Percentiles rank a stretch among this genome's conserved stretches.
These are phyloP conservation scores for Arctium minus DNA, from an alignment of 129 eudicot genomes.

Conservation along the genomic window DNA sequence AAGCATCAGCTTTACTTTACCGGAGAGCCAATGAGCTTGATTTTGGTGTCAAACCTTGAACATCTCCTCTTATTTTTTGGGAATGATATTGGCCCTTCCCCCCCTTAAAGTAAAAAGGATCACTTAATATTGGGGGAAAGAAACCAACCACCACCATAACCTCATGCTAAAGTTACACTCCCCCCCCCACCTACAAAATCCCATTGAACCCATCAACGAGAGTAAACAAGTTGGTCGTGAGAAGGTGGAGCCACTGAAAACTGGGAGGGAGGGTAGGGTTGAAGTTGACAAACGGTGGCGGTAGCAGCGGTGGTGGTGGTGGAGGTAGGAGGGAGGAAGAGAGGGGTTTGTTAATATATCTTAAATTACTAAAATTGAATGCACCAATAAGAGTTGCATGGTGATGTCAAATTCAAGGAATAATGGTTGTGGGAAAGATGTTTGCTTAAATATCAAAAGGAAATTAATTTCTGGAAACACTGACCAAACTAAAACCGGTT, in stretches of 20 bases:
- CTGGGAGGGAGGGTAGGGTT: background rate
- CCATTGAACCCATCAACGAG: conserved; percentile 11
- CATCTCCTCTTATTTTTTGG: background rate
- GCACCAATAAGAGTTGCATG: conserved; percentile 22
- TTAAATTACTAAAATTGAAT: conserved; percentile 14
- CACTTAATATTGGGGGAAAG: background rate
- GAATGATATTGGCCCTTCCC: background rate
- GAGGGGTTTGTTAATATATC: background rate
- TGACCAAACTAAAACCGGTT: background rate
- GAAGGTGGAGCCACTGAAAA: conserved; percentile 1
- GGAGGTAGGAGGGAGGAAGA: background rate
- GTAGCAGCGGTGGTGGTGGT: background rate
- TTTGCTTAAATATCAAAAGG: background rate
- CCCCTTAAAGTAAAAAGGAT: conserved; percentile 1
- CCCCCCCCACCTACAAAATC: background rate
- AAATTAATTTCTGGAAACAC: background rate
- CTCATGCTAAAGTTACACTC: background rate
- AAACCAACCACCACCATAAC: background rate
- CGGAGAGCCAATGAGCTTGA: conserved; percentile 90
- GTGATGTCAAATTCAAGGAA: conserved; percentile 15
- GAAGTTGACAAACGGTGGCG: background rate
- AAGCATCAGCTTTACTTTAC: conserved; percentile 95
- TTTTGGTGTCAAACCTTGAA: conserved; percentile 75
- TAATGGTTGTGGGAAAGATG: background rate
- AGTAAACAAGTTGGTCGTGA: background rate